phyloP scores from a whole-genome alignment of 306 rosid species.

The Dryas alaskensis region DNA sequence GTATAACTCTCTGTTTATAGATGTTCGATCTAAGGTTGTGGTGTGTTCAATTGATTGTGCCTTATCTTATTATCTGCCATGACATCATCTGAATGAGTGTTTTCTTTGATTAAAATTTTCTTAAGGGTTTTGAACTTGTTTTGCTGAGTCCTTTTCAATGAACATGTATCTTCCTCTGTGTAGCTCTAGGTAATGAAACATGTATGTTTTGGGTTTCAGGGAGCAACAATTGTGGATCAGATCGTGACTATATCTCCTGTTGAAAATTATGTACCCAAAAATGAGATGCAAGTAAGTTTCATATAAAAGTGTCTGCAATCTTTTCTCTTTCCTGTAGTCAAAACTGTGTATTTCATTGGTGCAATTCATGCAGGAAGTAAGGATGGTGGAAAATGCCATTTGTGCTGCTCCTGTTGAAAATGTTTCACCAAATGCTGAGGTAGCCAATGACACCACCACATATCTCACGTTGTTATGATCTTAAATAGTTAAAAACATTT shows the following conservation, averaged over 20 bases:
- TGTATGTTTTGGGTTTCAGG: slow-evolving; percentile 48
- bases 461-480: not conserved
- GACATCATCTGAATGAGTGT: not conserved
- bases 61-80: not conserved
- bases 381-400: slow-evolving; percentile 50
- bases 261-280: slow-evolving; percentile 62
- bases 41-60: not conserved
- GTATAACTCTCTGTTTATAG: not conserved
- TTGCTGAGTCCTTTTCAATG: not conserved
- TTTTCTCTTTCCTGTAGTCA: slow-evolving; percentile 7
- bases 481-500: not conserved
- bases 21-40: not conserved
- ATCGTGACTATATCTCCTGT: slow-evolving; percentile 69
- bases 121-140: slow-evolving; percentile 1
- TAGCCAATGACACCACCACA: slow-evolving; percentile 20
- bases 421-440: slow-evolving; percentile 48
- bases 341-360: slow-evolving; percentile 23
- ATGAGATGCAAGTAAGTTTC: slow-evolving; percentile 44
- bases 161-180: not conserved
- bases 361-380: slow-evolving; percentile 59
- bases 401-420: slow-evolving; percentile 47
- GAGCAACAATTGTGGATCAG: slow-evolving; percentile 90
- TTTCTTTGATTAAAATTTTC: not conserved
- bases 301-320: slow-evolving; percentile 7
- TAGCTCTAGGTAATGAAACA: not conserved